These are phyloP conservation scores for Neurospora sp. DNA, from an alignment of 495 filamentous ascomycete genomes.

Conservation along the genomic window DNA sequence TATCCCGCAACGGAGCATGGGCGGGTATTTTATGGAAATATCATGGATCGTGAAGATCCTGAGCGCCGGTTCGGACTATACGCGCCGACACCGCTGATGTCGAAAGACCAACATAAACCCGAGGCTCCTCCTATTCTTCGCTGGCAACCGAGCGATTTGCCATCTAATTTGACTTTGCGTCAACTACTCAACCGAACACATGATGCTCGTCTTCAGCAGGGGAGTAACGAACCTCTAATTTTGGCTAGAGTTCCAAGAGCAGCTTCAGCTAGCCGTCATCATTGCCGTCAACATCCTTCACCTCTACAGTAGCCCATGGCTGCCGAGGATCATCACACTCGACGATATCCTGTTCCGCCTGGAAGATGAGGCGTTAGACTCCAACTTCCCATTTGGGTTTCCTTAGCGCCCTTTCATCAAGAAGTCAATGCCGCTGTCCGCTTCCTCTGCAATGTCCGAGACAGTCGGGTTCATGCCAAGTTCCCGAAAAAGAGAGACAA, in stretches of 20 bases:
- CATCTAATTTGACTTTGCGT: not conserved
- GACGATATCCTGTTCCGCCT: slow-evolving; percentile 4
- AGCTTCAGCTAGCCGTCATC: slow-evolving; percentile 7
- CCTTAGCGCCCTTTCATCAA: not conserved
- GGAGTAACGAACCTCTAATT: too few species aligned
- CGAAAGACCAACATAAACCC: too few species aligned
- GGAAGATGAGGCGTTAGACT: not conserved
- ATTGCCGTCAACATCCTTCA: slow-evolving; percentile 8
- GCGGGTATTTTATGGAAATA: not conserved
- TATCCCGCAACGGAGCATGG: not conserved
- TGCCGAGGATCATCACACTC: slow-evolving; percentile 5
- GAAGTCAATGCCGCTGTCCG: too few species aligned
- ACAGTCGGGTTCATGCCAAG: too few species aligned
- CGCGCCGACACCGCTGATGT: too few species aligned
- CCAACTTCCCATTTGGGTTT: not conserved
- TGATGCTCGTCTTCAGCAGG: too few species aligned
- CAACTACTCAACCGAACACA: not conserved
- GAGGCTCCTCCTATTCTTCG: too few species aligned
- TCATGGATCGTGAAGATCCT: not conserved
- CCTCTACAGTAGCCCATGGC: slow-evolving; percentile 6
- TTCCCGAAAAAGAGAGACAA: too few species aligned
- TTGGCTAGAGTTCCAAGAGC: not conserved
- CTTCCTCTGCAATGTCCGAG: too few species aligned
- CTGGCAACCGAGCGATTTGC: too few species aligned
- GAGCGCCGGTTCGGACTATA: too few species aligned